Percentiles rank a stretch among this genome's conserved stretches.
phyloP scores from a whole-genome alignment of 495 filamentous ascomycete species.

The Echria macrotheca region DNA sequence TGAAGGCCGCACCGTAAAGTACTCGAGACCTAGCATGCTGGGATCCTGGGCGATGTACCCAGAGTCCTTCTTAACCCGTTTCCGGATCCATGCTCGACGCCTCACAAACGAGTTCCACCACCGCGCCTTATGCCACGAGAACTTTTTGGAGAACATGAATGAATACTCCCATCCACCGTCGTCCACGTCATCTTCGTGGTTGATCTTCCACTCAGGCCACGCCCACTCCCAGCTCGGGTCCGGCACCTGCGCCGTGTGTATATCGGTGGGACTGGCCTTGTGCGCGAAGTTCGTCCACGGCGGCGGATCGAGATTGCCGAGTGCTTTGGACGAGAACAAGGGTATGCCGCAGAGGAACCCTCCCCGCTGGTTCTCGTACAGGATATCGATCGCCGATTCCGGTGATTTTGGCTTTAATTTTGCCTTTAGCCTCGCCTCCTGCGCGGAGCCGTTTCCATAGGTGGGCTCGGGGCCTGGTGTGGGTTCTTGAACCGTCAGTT shows the following conservation, averaged over 20 bases:
- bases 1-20: conserved; percentile 71
- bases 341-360: conserved; percentile 83
- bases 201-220: conserved; percentile 91
- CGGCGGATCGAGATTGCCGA: conserved; percentile 80
- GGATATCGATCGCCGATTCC: conserved; percentile 70
- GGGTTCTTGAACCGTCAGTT: conserved; percentile 7
- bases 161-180: conserved; percentile 96
- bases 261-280: conserved; percentile 73
- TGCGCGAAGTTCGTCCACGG: conserved; percentile 76
- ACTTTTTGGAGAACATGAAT: conserved; percentile 70
- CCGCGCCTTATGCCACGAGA: conserved; percentile 84
- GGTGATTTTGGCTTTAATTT: conserved; percentile 19
- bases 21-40: conserved; percentile 71
- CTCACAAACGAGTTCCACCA: conserved; percentile 94
- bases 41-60: conserved; percentile 33
- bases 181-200: conserved; percentile 76
- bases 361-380: conserved; percentile 91
- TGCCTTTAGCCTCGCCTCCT: not conserved
- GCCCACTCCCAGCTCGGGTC: conserved; percentile 96
- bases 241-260: conserved; percentile 84
- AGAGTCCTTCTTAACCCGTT: conserved; percentile 60
- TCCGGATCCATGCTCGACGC: conserved; percentile 80
- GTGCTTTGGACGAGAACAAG: conserved; percentile 76
- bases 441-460: too few relatives aligned
- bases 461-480: too few relatives aligned